Conservation (phyloP, 139 green algal genomes). For the Chlorella sp. region DNA sequence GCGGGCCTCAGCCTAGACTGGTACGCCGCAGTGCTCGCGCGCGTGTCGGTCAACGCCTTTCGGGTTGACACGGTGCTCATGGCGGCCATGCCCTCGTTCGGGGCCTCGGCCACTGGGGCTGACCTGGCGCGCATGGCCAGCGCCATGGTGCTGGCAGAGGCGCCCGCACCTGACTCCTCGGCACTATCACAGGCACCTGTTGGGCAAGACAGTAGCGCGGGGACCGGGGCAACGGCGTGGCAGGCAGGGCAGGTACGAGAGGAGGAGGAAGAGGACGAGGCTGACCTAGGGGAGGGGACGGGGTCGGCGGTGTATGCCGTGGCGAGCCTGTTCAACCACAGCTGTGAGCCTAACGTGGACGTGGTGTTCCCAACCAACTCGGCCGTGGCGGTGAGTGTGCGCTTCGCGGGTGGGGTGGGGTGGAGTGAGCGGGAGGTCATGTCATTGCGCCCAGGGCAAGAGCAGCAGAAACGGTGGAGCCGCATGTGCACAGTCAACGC, state of each 20-base stretch:
- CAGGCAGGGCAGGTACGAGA: too few relatives aligned
- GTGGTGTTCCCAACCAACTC: slow-evolving; percentile 40
- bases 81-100: too few relatives aligned
- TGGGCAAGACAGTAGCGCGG: too few relatives aligned
- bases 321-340: slow-evolving; percentile 47
- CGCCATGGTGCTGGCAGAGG: not conserved
- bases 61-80: slow-evolving; percentile 20
- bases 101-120: too few relatives aligned
- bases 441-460: not conserved
- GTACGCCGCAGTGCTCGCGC: slow-evolving; percentile 21
- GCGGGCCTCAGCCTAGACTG: slow-evolving; percentile 5
- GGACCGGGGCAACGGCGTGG: too few relatives aligned
- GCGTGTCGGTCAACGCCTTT: slow-evolving; percentile 48
- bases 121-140: not conserved
- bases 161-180: too few relatives aligned
- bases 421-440: too few relatives aligned
- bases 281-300: not conserved
- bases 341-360: slow-evolving; percentile 49
- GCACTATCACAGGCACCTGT: too few relatives aligned
- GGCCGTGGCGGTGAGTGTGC: not conserved
- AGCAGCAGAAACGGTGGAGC: too few relatives aligned
- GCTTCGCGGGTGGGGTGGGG: too few relatives aligned
- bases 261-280: not conserved
- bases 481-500: too few relatives aligned
- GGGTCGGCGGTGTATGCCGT: not conserved